Evolutionary conservation across 495 filamentous ascomycete genomes (phyloP).

Genomic region (Cladorrhinum samala): DNA sequence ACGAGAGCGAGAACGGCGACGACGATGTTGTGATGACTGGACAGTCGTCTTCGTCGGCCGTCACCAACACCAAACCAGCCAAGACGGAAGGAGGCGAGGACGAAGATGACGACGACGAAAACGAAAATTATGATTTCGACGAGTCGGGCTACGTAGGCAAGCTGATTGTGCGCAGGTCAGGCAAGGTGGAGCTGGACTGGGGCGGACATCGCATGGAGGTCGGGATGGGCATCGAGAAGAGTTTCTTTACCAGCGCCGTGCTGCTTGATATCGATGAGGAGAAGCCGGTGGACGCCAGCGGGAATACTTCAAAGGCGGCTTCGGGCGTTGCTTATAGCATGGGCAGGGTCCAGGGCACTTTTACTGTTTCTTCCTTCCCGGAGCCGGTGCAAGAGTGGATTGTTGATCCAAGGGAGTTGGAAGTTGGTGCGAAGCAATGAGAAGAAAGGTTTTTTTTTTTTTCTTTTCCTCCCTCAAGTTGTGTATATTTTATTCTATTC

Average conservation of each 20-base stretch:
- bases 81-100: conserved; percentile 1
- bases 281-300: conserved; percentile 26
- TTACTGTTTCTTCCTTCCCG: conserved; percentile 15
- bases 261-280: conserved; percentile 40
- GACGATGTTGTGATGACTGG: conserved; percentile 17
- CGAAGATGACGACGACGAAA: conserved; percentile 15
- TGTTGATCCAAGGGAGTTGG: conserved; percentile 22
- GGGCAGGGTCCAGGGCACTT: conserved; percentile 54
- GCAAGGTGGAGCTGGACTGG: conserved; percentile 55
- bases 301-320: conserved; percentile 3
- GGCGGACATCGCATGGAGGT: conserved; percentile 48
- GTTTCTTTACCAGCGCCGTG: conserved; percentile 40
- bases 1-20: conserved; percentile 20
- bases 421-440: conserved; percentile 1
- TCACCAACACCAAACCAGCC: background rate
- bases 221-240: conserved; percentile 34
- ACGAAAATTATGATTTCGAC: conserved; percentile 9
- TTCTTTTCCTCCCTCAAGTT: no score
- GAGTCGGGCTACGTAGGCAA: conserved; percentile 52
- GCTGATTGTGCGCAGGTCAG: conserved; percentile 53
- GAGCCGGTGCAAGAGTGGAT: conserved; percentile 30
- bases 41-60: no score
- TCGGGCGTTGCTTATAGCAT: conserved; percentile 45
- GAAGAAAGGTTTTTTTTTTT: no score
- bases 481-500: no score